These are phyloP conservation scores for Pyrenophora seminiperda DNA, from an alignment of 2,329 filamentous ascomycete species.

Conservation along the genomic window DNA sequence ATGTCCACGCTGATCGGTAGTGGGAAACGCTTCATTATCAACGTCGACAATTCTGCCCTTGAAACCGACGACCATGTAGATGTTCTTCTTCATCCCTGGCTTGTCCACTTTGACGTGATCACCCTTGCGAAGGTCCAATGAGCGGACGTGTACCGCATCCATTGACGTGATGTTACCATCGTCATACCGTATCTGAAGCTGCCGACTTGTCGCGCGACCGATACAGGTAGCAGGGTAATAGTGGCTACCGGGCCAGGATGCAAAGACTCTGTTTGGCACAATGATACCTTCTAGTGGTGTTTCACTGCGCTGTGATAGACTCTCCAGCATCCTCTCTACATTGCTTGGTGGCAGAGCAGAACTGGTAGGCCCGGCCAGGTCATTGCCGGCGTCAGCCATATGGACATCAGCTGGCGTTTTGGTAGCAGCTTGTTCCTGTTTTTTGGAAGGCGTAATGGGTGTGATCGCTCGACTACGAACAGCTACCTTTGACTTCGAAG, in stretches of 20 bases:
- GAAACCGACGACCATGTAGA: constrained; percentile 53
- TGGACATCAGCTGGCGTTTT: constrained; percentile 20
- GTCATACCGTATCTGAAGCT: constrained; percentile 56
- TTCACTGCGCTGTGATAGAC: constrained; percentile 15
- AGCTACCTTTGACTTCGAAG: constrained; percentile 7
- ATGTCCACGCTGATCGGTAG: constrained; percentile 52
- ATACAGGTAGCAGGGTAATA: constrained; percentile 67
- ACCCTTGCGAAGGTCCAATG: constrained; percentile 51
- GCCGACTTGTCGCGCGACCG: constrained; percentile 50
- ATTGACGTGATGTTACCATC: constrained; percentile 52
- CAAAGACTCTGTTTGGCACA: constrained; percentile 61
- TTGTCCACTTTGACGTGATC: constrained; percentile 57
- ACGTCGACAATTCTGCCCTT: constrained; percentile 42
- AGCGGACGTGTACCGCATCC: constrained; percentile 47
- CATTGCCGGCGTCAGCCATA: constrained; percentile 26
- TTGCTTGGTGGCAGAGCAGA: constrained; percentile 19
- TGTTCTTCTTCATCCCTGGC: constrained; percentile 51
- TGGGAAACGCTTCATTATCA: constrained; percentile 37
- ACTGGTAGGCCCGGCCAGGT: constrained; percentile 28
- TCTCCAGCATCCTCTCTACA: constrained; percentile 6
- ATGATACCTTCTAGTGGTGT: constrained; percentile 35
- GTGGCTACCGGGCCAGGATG: constrained; percentile 61
- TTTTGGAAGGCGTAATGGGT: constrained; percentile 21
- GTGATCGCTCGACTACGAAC: constrained; percentile 8
- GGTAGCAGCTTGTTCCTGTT: not conserved